phyloP scores from a whole-genome alignment of 495 filamentous ascomycete species.

The Penicillium antarcticum region DNA sequence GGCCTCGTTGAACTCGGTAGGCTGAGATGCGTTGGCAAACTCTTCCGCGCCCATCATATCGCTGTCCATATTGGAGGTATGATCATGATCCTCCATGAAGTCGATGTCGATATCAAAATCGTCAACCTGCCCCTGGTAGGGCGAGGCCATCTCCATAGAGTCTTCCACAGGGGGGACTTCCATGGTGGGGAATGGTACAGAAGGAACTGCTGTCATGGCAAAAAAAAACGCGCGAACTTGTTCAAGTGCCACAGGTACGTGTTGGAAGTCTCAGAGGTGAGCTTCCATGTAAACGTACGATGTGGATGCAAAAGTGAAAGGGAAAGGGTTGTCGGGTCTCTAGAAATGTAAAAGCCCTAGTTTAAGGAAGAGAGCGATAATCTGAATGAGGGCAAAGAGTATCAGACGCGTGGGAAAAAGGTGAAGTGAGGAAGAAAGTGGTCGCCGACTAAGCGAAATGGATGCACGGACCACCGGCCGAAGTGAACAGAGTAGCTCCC shows the following conservation, averaged over 20 bases:
- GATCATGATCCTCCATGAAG: slow-evolving; percentile 53
- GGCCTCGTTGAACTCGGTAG: slow-evolving; percentile 29
- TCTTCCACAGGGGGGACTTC: slow-evolving; percentile 41
- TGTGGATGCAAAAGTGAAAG: not conserved
- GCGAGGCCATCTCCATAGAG: slow-evolving; percentile 55
- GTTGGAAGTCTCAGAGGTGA: slow-evolving; percentile 21
- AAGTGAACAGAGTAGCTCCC: slow-evolving; percentile 49
- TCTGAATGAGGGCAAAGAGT: not conserved
- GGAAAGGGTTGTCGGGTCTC: not conserved
- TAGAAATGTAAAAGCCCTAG: not conserved
- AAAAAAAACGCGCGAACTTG: slow-evolving; percentile 15
- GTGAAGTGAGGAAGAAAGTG: slow-evolving; percentile 12
- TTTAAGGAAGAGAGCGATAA: not conserved
- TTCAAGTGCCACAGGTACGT: slow-evolving; percentile 10
- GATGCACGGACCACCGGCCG: slow-evolving; percentile 38
- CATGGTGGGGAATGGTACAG: slow-evolving; percentile 35
- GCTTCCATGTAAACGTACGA: not conserved
- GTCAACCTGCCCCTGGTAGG: slow-evolving; percentile 50
- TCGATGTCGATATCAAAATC: slow-evolving; percentile 78
- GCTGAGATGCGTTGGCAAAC: slow-evolving; percentile 31
- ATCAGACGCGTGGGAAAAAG: slow-evolving; percentile 9
- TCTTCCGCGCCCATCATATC: slow-evolving; percentile 60
- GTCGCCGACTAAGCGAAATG: slow-evolving; percentile 40
- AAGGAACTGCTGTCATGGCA: slow-evolving; percentile 38
- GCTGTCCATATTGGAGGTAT: slow-evolving; percentile 50